Evolutionary conservation across 176 grass and related monocot genomes (phyloP).

Genomic region (Metroxylon sagu): DNA sequence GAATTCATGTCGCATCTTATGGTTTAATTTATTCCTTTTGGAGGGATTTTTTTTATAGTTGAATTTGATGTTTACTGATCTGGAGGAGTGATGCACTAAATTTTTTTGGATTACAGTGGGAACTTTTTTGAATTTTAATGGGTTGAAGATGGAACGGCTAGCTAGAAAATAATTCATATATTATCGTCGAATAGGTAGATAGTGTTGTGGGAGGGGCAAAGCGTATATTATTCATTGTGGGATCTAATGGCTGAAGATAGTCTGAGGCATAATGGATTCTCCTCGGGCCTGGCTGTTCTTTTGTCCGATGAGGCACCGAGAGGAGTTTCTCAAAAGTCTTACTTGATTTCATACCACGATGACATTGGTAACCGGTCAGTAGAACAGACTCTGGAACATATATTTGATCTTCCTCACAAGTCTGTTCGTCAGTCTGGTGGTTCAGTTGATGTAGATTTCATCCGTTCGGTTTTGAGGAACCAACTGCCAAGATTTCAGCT

Average conservation of each 20-base stretch:
- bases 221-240: not conserved
- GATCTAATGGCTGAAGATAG: conserved; percentile 51
- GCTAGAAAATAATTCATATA: not conserved
- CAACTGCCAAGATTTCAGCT: conserved; percentile 39
- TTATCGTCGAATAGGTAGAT: not conserved
- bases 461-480: conserved; percentile 40
- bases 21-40: not conserved
- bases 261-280: conserved; percentile 44
- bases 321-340: conserved; percentile 53
- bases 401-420: conserved; percentile 65
- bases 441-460: conserved; percentile 37
- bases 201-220: conserved; percentile 1
- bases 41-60: not conserved
- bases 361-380: conserved; percentile 59
- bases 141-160: no score
- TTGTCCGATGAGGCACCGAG: conserved; percentile 47
- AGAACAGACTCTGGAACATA: conserved; percentile 68
- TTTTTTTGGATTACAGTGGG: not conserved
- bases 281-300: conserved; percentile 64
- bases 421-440: conserved; percentile 28
- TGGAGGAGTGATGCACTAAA: not conserved
- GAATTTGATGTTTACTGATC: not conserved
- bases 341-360: conserved; percentile 66
- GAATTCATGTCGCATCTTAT: not conserved
- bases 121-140: no score